Evolutionary conservation across 345 rosid species (phyloP).

Genomic region (Eucalyptus decipiens): DNA sequence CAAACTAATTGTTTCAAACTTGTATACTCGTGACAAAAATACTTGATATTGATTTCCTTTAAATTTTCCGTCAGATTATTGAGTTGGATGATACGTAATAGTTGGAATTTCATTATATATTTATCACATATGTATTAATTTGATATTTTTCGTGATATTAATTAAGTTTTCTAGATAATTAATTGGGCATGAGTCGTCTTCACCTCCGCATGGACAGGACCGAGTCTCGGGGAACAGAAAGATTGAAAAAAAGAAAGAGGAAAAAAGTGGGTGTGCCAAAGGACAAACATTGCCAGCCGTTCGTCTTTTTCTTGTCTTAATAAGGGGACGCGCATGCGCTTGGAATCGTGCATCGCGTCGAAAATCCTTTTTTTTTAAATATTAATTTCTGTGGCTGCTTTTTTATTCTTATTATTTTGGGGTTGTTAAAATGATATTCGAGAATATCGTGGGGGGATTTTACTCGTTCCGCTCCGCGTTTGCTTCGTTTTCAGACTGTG

Average conservation of each 20-base stretch:
- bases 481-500: neutral
- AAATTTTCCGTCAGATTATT: too few relatives aligned
- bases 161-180: neutral
- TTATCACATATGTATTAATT: too few relatives aligned
- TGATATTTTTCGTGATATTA: too few relatives aligned
- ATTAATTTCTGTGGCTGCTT: neutral
- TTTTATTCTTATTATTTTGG: neutral
- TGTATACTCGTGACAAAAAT: fast-evolving
- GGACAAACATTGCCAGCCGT: neutral
- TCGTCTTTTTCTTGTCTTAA: neutral
- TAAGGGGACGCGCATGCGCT: neutral
- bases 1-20: too few relatives aligned
- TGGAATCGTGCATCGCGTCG: neutral
- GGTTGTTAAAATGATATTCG: neutral
- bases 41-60: too few relatives aligned
- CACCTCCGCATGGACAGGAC: neutral
- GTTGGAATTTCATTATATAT: too few relatives aligned
- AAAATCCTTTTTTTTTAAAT: neutral
- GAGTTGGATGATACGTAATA: too few relatives aligned
- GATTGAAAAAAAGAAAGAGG: fast-evolving
- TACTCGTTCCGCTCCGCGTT: neutral
- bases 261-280: fast-evolving
- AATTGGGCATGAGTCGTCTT: neutral
- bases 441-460: neutral
- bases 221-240: neutral